phyloP scores from a whole-genome alignment of 495 filamentous ascomycete genomes.

The Aspergillus saccharolyticus region DNA sequence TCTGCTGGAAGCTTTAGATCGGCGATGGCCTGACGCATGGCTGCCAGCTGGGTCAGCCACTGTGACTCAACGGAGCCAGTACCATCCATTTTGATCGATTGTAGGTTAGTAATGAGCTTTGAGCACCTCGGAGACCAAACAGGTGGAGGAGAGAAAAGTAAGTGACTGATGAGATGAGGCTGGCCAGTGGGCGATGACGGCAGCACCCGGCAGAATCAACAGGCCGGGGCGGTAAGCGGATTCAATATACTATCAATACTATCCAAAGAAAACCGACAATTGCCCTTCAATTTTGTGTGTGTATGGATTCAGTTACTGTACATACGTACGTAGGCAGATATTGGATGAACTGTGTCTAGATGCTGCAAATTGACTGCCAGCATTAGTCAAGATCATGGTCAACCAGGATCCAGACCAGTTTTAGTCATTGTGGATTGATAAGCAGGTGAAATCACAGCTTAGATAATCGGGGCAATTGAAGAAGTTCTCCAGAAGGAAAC shows the following conservation, averaged over 20 bases:
- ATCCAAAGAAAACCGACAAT: too few relatives aligned
- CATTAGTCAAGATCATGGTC: not conserved
- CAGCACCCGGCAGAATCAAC: not conserved
- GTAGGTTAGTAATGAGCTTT: not conserved
- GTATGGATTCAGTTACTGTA: too few relatives aligned
- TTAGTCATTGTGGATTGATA: not conserved
- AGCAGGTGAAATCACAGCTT: not conserved
- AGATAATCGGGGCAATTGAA: not conserved
- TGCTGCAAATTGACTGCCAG: too few relatives aligned
- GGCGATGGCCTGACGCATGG: conserved; percentile 69
- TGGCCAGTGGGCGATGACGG: not conserved
- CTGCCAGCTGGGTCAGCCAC: conserved; percentile 66
- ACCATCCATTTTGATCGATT: conserved; percentile 27
- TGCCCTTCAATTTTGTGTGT: too few relatives aligned
- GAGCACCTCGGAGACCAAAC: not conserved
- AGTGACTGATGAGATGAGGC: not conserved
- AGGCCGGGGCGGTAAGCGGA: not conserved
- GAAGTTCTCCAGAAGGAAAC: too few relatives aligned
- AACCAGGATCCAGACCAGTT: not conserved
- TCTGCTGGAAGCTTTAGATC: conserved; percentile 56
- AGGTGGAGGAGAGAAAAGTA: not conserved
- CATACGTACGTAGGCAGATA: too few relatives aligned
- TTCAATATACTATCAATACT: too few relatives aligned
- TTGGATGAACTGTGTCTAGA: too few relatives aligned
- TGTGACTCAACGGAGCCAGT: conserved; percentile 47